A percentile compares a stretch with the other conserved stretches of the same genome.
Conservation (phyloP, 768 basidiomycete genomes). For the Trametopsis cervina region DNA sequence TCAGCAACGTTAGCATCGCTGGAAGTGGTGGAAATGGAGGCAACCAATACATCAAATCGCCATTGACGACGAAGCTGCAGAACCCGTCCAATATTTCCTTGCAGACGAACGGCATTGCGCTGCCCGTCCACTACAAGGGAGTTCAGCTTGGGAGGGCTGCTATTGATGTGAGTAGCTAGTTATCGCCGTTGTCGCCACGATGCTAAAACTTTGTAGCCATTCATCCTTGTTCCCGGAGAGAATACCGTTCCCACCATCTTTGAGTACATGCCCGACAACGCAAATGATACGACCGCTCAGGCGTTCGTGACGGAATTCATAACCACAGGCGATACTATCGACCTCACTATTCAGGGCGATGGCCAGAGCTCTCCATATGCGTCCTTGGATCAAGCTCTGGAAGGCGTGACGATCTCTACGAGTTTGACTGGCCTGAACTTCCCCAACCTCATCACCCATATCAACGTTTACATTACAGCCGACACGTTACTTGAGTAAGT, state of each 20-base stretch:
- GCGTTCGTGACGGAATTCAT: slow-evolving; percentile 56
- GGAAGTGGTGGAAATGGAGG: slow-evolving; percentile 64
- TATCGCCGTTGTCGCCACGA: not conserved
- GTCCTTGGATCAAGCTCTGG: slow-evolving; percentile 49
- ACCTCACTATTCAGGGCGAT: slow-evolving; percentile 56
- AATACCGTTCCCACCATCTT: slow-evolving; percentile 53
- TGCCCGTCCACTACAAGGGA: slow-evolving; percentile 52
- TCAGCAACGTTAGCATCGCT: slow-evolving; percentile 51
- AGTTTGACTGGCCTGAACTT: slow-evolving; percentile 47
- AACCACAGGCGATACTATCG: slow-evolving; percentile 39
- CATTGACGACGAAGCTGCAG: slow-evolving; percentile 48
- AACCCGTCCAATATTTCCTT: slow-evolving; percentile 69
- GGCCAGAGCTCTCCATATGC: slow-evolving; percentile 50
- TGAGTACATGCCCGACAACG: slow-evolving; percentile 57
- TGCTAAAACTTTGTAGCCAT: slow-evolving; percentile 30
- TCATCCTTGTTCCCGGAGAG: slow-evolving; percentile 50
- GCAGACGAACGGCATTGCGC: slow-evolving; percentile 46
- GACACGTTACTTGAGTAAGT: slow-evolving; percentile 30
- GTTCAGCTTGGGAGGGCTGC: slow-evolving; percentile 52
- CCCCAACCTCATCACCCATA: slow-evolving; percentile 49
- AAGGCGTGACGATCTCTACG: slow-evolving; percentile 43
- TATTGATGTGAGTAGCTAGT: slow-evolving; percentile 39
- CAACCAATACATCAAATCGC: slow-evolving; percentile 48
- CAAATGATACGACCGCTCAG: slow-evolving; percentile 63
- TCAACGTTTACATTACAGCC: slow-evolving; percentile 47